phyloP scores from a whole-genome alignment of 352 stramenopile species.

The Aphanomyces stellatus region DNA sequence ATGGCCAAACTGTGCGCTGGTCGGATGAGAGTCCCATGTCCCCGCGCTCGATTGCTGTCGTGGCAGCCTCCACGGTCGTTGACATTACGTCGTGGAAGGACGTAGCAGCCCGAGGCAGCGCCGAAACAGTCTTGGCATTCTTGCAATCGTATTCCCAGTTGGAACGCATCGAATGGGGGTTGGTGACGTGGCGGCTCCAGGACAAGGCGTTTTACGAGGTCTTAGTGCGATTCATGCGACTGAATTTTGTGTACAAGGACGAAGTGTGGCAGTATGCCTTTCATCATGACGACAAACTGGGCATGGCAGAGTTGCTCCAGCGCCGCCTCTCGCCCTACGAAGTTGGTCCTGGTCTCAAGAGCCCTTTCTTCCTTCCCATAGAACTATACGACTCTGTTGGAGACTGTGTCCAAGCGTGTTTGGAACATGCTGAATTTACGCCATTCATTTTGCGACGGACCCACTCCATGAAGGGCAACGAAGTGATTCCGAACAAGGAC shows the following conservation, averaged over 20 bases:
- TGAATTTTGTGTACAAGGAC: constrained; percentile 30
- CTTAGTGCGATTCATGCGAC: constrained; percentile 30
- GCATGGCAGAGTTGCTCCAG: constrained; percentile 25
- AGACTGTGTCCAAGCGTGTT: background rate
- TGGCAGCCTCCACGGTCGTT: constrained; percentile 26
- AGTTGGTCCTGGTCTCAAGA: background rate
- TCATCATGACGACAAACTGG: constrained; percentile 29
- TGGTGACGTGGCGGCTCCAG: constrained; percentile 37
- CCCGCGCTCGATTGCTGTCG: constrained; percentile 26
- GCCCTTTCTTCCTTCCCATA: background rate
- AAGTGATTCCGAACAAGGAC: constrained; percentile 27
- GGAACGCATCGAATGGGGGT: constrained; percentile 26
- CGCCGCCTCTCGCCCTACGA: background rate
- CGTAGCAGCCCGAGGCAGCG: constrained; percentile 33
- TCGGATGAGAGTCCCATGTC: background rate
- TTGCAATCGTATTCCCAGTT: constrained; percentile 25
- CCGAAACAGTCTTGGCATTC: constrained; percentile 35
- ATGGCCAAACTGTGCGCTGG: constrained; percentile 31
- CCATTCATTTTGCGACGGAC: background rate
- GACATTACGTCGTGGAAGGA: constrained; percentile 58
- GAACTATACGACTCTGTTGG: background rate
- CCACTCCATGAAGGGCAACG: background rate
- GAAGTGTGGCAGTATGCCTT: constrained; percentile 47
- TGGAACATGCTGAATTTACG: constrained; percentile 4
- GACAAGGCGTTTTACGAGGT: constrained; percentile 32